Percentiles rank a stretch among this genome's conserved stretches.
phyloP scores from a whole-genome alignment of 2,329 filamentous ascomycete species.

The Xylaria sp. region DNA sequence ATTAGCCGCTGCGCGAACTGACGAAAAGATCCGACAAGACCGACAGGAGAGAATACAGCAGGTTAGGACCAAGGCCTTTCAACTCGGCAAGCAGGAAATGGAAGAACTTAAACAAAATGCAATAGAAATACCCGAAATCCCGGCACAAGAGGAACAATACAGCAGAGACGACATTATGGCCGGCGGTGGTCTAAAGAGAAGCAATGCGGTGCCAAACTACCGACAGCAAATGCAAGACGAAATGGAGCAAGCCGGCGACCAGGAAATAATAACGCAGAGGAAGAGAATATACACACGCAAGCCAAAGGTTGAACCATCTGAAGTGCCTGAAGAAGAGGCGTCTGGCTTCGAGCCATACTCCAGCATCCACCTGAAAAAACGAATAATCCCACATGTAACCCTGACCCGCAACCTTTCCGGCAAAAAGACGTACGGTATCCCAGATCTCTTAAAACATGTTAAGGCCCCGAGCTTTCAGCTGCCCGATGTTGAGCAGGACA shows the following conservation, averaged over 20 bases:
- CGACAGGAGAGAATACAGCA: conserved; percentile 63
- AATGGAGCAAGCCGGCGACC: conserved; percentile 32
- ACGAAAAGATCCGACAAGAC: conserved; percentile 63
- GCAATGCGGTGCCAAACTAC: conserved; percentile 54
- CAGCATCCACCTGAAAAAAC: conserved; percentile 81
- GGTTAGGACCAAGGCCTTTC: conserved; percentile 65
- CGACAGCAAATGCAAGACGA: conserved; percentile 37
- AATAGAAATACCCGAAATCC: conserved; percentile 62
- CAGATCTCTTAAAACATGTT: conserved; percentile 81
- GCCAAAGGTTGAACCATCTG: conserved; percentile 47
- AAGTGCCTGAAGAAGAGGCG: conserved; percentile 58
- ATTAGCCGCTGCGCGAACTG: conserved; percentile 74
- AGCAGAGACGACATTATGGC: conserved; percentile 71
- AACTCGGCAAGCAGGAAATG: conserved; percentile 67
- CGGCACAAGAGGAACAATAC: conserved; percentile 62
- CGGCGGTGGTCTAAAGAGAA: conserved; percentile 53
- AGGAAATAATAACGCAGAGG: conserved; percentile 37
- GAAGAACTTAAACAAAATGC: conserved; percentile 68
- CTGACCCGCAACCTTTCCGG: conserved; percentile 80
- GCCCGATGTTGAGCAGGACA: conserved; percentile 85
- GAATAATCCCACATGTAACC: conserved; percentile 83
- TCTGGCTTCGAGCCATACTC: conserved; percentile 88
- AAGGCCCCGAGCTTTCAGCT: conserved; percentile 85
- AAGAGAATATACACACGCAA: conserved; percentile 33
- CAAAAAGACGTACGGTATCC: conserved; percentile 81